A percentile compares a stretch with the other conserved stretches of the same genome.
Conservation (phyloP, 305 asterid genomes). For the Fraxinus greggii region DNA sequence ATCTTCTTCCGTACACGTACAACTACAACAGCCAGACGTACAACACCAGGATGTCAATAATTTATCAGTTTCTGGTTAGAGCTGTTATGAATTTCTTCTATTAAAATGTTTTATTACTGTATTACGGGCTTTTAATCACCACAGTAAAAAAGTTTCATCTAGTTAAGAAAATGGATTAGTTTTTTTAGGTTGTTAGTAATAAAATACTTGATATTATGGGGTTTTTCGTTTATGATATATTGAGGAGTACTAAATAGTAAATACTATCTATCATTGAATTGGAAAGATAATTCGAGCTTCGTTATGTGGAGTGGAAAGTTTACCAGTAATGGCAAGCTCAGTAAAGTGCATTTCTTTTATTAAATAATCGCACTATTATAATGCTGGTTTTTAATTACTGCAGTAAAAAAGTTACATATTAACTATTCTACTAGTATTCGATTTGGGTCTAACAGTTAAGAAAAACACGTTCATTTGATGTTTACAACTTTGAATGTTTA, state of each 20-base stretch:
- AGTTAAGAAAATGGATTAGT: background rate
- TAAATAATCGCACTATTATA: background rate
- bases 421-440: background rate
- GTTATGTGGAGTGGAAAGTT: background rate
- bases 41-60: slow-evolving; percentile 27
- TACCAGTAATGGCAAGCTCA: background rate
- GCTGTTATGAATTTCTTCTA: background rate
- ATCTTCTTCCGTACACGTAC: slow-evolving; percentile 33
- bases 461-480: background rate
- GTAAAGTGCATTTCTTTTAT: background rate
- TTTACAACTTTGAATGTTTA: background rate
- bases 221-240: background rate
- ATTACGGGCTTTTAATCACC: background rate
- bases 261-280: background rate
- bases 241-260: background rate
- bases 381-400: background rate
- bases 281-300: background rate
- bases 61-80: slow-evolving; percentile 43
- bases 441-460: background rate
- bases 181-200: background rate
- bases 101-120: background rate
- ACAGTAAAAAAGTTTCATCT: background rate
- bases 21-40: slow-evolving; percentile 30
- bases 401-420: background rate
- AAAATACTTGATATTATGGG: background rate